Evolutionary conservation across 495 filamentous ascomycete genomes (phyloP).

Genomic region (Penicillium parvum): DNA sequence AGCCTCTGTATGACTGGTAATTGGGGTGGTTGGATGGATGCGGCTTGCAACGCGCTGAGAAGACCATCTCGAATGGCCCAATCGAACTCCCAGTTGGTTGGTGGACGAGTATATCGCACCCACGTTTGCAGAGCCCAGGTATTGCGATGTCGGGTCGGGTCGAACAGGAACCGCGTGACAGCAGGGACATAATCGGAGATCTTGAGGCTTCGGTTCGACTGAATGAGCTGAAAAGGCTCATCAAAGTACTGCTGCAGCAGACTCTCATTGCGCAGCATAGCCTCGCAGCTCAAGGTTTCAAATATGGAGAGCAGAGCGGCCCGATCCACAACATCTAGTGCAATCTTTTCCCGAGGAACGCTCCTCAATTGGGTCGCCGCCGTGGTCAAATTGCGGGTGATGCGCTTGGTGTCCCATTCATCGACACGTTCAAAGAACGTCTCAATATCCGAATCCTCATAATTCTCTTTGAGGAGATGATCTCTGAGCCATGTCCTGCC

Average conservation of each 20-base stretch:
- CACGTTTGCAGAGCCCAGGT: conserved; percentile 68
- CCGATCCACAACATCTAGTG: conserved; percentile 43
- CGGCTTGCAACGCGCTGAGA: conserved; percentile 30
- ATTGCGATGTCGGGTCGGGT: conserved; percentile 51
- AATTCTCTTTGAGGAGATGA: conserved; percentile 52
- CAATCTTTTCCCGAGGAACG: conserved; percentile 45
- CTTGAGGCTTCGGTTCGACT: conserved; percentile 65
- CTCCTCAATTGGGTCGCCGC: conserved; percentile 46
- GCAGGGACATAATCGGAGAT: conserved; percentile 69
- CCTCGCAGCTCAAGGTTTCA: conserved; percentile 59
- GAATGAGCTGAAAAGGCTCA: conserved; percentile 69
- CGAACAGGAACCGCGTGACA: conserved; percentile 77
- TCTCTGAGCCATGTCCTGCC: conserved; percentile 59
- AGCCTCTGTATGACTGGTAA: conserved; percentile 57
- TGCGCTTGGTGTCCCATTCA: conserved; percentile 57
- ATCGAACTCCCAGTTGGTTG: conserved; percentile 69
- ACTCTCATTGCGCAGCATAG: conserved; percentile 50
- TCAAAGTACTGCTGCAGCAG: conserved; percentile 62
- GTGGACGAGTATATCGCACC: conserved; percentile 51
- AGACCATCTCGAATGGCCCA: conserved; percentile 74
- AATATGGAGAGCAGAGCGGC: conserved; percentile 56
- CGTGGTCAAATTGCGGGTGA: conserved; percentile 50
- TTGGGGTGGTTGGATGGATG: conserved; percentile 43
- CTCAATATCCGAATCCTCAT: conserved; percentile 59
- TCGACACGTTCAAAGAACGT: conserved; percentile 53